phyloP scores from a whole-genome alignment of 768 basidiomycete species.

The Amanita subjunquillea region DNA sequence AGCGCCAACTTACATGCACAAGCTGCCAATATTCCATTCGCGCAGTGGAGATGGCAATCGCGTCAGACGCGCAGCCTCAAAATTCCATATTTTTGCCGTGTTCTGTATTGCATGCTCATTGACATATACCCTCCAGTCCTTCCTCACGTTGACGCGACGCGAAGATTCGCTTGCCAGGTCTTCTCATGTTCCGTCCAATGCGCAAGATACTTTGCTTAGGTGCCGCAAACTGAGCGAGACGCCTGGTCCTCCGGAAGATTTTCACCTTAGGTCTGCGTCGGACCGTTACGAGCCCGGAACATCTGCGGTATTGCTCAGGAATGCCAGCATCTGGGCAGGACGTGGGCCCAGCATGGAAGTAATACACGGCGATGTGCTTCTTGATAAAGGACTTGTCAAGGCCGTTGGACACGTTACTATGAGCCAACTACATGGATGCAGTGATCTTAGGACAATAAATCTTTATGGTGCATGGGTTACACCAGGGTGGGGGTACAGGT shows the following conservation, averaged over 20 bases:
- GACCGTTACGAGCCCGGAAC: conserved; percentile 61
- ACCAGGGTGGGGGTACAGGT: conserved; percentile 33
- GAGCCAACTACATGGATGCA: conserved; percentile 11
- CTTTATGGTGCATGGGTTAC: conserved; percentile 64
- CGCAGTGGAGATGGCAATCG: background rate
- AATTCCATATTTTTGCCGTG: conserved; percentile 14
- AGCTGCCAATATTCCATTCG: conserved; percentile 16
- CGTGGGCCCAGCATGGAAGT: conserved; percentile 42
- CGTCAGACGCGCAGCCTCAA: conserved; percentile 7
- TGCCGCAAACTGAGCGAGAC: conserved; percentile 37
- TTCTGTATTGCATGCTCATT: conserved; percentile 15
- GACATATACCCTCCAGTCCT: conserved; percentile 14
- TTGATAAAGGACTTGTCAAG: conserved; percentile 50
- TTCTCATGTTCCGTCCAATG: conserved; percentile 24
- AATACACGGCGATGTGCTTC: conserved; percentile 44
- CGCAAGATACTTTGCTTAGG: conserved; percentile 33
- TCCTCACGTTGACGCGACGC: conserved; percentile 8
- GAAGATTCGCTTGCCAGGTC: conserved; percentile 9
- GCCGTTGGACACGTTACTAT: conserved; percentile 33
- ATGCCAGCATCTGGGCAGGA: conserved; percentile 64
- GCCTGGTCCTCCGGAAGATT: conserved; percentile 35
- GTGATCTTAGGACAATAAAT: conserved; percentile 33
- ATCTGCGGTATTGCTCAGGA: conserved; percentile 50
- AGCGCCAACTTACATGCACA: conserved; percentile 18
- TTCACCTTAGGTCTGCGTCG: conserved; percentile 31